Conservation (phyloP, 331 rosid genomes). For the Malus hybrid region DNA sequence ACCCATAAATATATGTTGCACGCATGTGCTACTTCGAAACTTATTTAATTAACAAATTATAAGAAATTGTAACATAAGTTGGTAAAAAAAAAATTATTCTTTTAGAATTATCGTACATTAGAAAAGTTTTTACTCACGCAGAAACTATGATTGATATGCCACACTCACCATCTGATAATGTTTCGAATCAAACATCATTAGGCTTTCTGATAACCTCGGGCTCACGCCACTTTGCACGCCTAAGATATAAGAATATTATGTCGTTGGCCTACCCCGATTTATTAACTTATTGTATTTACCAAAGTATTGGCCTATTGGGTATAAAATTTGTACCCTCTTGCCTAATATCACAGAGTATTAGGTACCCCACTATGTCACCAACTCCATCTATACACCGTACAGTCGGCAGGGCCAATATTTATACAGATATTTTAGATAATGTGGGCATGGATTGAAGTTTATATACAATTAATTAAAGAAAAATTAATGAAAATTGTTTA, state of each 20-base stretch:
- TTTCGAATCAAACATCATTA: not conserved
- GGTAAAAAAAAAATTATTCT: too few relatives aligned
- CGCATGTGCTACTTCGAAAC: too few relatives aligned
- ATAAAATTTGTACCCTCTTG: not conserved
- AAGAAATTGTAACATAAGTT: too few relatives aligned
- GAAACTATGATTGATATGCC: too few relatives aligned
- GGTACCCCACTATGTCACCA: conserved; percentile 4
- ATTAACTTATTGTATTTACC: not conserved
- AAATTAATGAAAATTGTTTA: too few relatives aligned
- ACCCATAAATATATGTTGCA: too few relatives aligned
- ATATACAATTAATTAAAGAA: not conserved
- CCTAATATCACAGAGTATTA: not conserved
- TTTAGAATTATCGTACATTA: too few relatives aligned
- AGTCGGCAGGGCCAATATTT: conserved; percentile 4
- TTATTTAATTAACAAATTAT: too few relatives aligned
- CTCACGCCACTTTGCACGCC: conserved; percentile 44
- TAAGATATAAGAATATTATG: conserved; percentile 1
- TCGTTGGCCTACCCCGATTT: conserved; percentile 24
- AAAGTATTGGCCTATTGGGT: not conserved
- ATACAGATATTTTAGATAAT: conserved; percentile 10
- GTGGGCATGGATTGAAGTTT: conserved; percentile 12
- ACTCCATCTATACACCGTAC: conserved; percentile 8
- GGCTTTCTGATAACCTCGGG: conserved; percentile 55
- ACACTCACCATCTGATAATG: too few relatives aligned
- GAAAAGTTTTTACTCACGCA: too few relatives aligned